Evolutionary conservation across 176 grass and related monocot species (phyloP).

Genomic region (Oryza brachyantha): DNA sequence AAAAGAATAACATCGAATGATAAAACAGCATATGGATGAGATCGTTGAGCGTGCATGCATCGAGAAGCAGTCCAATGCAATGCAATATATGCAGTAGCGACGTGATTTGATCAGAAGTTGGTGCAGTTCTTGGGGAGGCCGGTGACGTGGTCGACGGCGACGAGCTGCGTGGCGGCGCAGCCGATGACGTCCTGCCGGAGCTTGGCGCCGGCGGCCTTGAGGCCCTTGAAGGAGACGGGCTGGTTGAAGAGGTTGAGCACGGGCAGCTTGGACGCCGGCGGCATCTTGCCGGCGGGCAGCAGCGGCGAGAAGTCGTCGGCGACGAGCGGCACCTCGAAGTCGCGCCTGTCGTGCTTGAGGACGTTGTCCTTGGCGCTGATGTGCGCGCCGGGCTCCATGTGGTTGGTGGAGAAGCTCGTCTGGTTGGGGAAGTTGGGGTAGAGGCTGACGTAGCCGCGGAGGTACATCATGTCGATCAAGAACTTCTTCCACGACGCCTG

Average conservation of each 20-base stretch:
- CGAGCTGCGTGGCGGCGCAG: slow-evolving; percentile 37
- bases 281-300: slow-evolving; percentile 77
- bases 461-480: slow-evolving; percentile 99
- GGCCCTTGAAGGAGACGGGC: slow-evolving; percentile 70
- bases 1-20: slow-evolving; percentile 15
- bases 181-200: slow-evolving; percentile 68
- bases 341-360: slow-evolving; percentile 59
- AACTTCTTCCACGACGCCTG: slow-evolving; percentile 99
- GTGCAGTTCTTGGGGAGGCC: slow-evolving; percentile 79
- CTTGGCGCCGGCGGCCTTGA: slow-evolving; percentile 96
- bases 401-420: slow-evolving; percentile 95
- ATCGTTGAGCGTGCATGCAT: not conserved
- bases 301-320: slow-evolving; percentile 66
- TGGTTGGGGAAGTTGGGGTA: slow-evolving; percentile 94
- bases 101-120: slow-evolving; percentile 36
- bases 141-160: slow-evolving; percentile 64
- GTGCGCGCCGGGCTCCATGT: slow-evolving; percentile 98
- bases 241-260: slow-evolving; percentile 97
- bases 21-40: not conserved
- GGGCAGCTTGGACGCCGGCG: slow-evolving; percentile 80
- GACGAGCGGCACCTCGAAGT: slow-evolving; percentile 89
- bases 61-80: not conserved
- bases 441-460: slow-evolving; percentile 78
- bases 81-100: not conserved
- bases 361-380: slow-evolving; percentile 89